Evolutionary conservation across 192 early-diverging fungal species (phyloP).

Genomic region (Pilobolus umbonatus): DNA sequence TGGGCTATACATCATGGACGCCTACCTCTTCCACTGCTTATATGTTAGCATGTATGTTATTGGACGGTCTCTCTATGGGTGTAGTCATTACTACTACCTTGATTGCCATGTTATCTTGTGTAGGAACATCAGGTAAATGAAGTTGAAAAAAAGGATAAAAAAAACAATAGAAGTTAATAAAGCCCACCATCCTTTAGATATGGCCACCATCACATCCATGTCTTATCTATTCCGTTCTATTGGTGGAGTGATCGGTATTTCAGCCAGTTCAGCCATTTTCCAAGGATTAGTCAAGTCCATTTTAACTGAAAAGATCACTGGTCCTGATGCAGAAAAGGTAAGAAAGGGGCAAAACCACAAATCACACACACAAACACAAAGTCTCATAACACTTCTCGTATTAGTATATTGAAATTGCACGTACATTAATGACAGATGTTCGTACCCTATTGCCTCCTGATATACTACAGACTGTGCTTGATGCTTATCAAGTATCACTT

Average conservation of each 20-base stretch:
- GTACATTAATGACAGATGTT: slow-evolving; percentile 29
- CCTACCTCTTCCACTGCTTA: slow-evolving; percentile 28
- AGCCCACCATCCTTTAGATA: not conserved
- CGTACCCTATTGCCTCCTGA: slow-evolving; percentile 16
- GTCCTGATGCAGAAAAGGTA: slow-evolving; percentile 28
- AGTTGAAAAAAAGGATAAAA: not conserved
- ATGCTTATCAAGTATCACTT: slow-evolving; percentile 18
- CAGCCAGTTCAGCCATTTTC: slow-evolving; percentile 42
- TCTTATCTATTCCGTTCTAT: slow-evolving; percentile 47
- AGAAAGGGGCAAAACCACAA: too few relatives aligned
- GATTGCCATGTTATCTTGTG: slow-evolving; percentile 44
- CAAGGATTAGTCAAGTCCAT: slow-evolving; percentile 33
- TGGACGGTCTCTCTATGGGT: slow-evolving; percentile 48
- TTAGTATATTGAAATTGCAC: too few relatives aligned
- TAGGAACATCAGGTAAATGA: slow-evolving; percentile 42
- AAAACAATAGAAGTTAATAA: too few relatives aligned
- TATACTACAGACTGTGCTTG: slow-evolving; percentile 16
- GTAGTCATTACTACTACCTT: slow-evolving; percentile 44
- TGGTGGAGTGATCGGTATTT: slow-evolving; percentile 56
- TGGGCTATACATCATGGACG: slow-evolving; percentile 51
- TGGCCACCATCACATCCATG: slow-evolving; percentile 45
- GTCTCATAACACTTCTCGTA: not conserved
- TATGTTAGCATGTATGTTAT: slow-evolving; percentile 29
- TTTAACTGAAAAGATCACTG: slow-evolving; percentile 25
- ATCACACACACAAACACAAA: not conserved